Evolutionary conservation across 2,329 filamentous ascomycete genomes (phyloP), one percentile per base, ranked within the genome.

Genomic region (Sporothrix curviconia): DNA sequence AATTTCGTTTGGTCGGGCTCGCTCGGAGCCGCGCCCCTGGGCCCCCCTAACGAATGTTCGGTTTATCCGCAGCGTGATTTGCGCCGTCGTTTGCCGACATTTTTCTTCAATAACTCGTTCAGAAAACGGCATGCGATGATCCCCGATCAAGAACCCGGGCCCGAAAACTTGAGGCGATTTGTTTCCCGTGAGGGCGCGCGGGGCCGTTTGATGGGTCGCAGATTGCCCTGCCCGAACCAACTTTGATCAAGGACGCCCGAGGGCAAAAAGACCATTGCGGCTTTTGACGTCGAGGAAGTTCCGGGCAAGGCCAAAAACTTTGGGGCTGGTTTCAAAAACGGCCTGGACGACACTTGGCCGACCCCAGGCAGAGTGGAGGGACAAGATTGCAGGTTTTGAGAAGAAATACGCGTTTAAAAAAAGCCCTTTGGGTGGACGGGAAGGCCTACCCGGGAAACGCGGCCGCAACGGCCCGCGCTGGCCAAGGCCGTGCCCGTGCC

Each of bases 51-150:
- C 58, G 94, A 97, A n/a, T n/a, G 74, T 97, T 97, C 66, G 94
- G 94, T 64, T n/a, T n/a, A 96, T 99, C 76, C 90, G 87, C 70
- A 92, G 87, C 71, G 81, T 97, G 67, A 95, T 97, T 65, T n/a
- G 94, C 92, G 1, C 90, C 90, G 1, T 92, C 88, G 1, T 84
- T 81, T 59, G 89, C 87, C 59, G 90, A 95, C 69, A 99, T 99
- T 72, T 96, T 96, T n/a, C 84, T 95, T 92, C 83, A 96, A 96
- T 83, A 99, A 99, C 79, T 94, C 89, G n/a, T 97, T 96, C 83
- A 97, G n/a, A 99, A 82, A 99, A 99, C 77, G 92, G 92, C 76
- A 97, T 97, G 94, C 78, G 97, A 92, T 92, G 49, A 84, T 97
- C 60, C 75, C 80, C 59, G n/a, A 87, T 97, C 68, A 76, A 80